A percentile compares a stretch with the other conserved stretches of the same genome.
Evolutionary conservation across 495 filamentous ascomycete genomes (phyloP).

Genomic region (Aspergillus avenaceus): DNA sequence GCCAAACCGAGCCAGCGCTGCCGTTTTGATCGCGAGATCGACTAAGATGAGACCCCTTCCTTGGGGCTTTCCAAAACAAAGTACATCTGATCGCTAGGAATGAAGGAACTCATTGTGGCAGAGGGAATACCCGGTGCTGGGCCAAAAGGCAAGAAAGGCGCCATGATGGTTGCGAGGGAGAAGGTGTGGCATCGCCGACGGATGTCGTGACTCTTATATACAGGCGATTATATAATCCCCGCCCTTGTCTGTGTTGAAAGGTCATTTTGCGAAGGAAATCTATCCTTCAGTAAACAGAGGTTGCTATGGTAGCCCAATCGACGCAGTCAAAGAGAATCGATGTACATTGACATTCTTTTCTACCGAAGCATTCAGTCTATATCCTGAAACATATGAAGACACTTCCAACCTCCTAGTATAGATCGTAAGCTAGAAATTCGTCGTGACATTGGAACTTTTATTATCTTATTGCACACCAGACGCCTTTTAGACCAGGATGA

Average conservation of each 20-base stretch:
- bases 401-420: not conserved
- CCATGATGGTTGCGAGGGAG: conserved; percentile 21
- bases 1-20: conserved; percentile 15
- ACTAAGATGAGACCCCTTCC: conserved; percentile 61
- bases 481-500: conserved; percentile 37
- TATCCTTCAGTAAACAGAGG: not conserved
- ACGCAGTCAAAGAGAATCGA: no score
- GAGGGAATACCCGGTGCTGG: conserved; percentile 17
- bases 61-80: conserved; percentile 64
- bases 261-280: not conserved
- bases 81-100: conserved; percentile 29
- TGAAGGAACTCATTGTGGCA: conserved; percentile 14
- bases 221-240: conserved; percentile 19
- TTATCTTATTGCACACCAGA: conserved; percentile 29
- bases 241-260: not conserved
- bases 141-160: conserved; percentile 26
- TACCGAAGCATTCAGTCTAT: no score
- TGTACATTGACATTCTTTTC: no score
- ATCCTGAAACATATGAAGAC: not conserved
- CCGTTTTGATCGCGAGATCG: conserved; percentile 23
- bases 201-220: not conserved
- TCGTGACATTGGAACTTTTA: conserved; percentile 10
- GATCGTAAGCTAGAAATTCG: not conserved
- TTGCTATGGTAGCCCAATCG: conserved; percentile 2
- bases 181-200: not conserved